Conservation (phyloP, 192 early-diverging fungal genomes). For the Blastocladiella britannica region DNA sequence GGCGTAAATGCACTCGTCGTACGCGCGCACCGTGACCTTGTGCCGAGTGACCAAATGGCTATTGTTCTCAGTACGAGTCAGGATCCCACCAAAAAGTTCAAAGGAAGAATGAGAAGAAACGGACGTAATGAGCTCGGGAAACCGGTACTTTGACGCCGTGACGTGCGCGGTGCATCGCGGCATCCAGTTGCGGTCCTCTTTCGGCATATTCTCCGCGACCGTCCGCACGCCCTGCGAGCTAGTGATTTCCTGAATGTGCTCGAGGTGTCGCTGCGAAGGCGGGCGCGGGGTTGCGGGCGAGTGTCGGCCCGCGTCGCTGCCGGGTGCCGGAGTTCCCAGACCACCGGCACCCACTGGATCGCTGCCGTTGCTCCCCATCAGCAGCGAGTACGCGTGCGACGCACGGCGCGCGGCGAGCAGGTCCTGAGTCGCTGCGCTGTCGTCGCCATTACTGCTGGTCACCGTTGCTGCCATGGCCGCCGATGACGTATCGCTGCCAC, state of each 20-base stretch:
- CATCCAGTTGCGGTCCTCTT: not conserved
- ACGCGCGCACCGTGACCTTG: not conserved
- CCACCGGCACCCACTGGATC: too few species aligned
- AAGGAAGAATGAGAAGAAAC: not conserved
- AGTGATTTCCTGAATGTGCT: not conserved
- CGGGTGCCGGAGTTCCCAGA: too few species aligned
- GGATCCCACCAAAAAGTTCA: not conserved
- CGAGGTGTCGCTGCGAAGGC: not conserved
- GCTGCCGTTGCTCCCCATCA: too few species aligned
- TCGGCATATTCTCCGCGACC: not conserved
- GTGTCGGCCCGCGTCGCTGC: not conserved
- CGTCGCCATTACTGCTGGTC: not conserved
- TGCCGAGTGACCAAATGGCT: not conserved
- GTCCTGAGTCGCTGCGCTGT: not conserved
- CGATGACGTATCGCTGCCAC: too few species aligned
- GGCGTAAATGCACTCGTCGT: not conserved
- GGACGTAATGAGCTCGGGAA: not conserved
- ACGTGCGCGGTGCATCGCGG: not conserved
- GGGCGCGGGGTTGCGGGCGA: not conserved
- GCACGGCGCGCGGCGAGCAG: not conserved
- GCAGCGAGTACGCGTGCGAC: not conserved
- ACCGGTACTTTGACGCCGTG: not conserved
- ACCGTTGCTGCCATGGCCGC: too few species aligned
- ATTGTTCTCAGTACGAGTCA: not conserved
- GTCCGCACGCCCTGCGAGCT: not conserved